phyloP scores from a whole-genome alignment of 352 stramenopile genomes.

The Pythium myriotylum region DNA sequence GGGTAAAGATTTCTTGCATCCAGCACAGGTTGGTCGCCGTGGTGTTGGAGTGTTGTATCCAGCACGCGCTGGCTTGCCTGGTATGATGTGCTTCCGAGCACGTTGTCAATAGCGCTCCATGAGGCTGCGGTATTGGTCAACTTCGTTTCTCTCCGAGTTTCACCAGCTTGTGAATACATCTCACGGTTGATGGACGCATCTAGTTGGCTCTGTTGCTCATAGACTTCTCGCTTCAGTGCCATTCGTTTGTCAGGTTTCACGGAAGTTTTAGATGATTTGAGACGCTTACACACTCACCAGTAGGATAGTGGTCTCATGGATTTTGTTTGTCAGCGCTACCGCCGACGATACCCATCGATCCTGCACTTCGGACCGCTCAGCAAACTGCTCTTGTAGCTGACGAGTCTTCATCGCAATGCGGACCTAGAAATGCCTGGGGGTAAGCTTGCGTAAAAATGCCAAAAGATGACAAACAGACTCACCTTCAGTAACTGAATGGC shows the following conservation, averaged over 20 bases:
- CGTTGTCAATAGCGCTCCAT: conserved; percentile 37
- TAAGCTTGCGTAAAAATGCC: not conserved
- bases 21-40: conserved; percentile 39
- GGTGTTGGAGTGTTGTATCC: conserved; percentile 36
- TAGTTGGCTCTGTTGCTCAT: conserved; percentile 44
- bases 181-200: conserved; percentile 31
- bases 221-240: conserved; percentile 41
- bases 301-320: conserved; percentile 35
- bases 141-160: conserved; percentile 29
- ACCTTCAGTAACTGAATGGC: conserved; percentile 32
- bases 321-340: conserved; percentile 33
- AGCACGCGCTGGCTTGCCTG: conserved; percentile 33
- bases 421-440: conserved; percentile 11
- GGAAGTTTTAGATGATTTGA: not conserved
- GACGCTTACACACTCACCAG: conserved; percentile 29
- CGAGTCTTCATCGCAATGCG: conserved; percentile 50
- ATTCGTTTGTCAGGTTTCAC: not conserved
- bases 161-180: conserved; percentile 38
- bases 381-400: conserved; percentile 40
- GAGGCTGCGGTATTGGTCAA: conserved; percentile 26
- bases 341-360: conserved; percentile 47
- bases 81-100: conserved; percentile 24
- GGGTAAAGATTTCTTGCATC: conserved; percentile 28
- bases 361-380: conserved; percentile 40
- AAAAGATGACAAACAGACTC: not conserved